phyloP scores from a whole-genome alignment of 139 green algal genomes.

The Pycnococcus provasolii region DNA sequence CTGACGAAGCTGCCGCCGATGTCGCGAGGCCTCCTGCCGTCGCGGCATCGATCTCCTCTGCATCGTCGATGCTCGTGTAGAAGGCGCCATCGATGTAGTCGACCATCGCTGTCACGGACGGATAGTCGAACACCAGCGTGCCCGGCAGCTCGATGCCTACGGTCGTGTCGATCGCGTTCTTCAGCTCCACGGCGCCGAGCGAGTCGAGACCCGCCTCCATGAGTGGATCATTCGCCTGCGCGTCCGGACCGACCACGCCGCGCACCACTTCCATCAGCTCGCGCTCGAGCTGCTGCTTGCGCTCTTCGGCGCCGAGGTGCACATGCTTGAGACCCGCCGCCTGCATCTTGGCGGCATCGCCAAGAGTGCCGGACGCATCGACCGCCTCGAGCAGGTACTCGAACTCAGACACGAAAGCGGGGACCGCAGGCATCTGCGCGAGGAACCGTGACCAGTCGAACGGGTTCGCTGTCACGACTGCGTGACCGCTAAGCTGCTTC shows the following conservation, averaged over 20 bases:
- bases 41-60: background rate
- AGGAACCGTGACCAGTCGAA: conserved; percentile 1
- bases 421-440: no score
- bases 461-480: conserved; percentile 4
- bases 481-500: background rate
- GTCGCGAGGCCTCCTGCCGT: background rate
- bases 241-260: background rate
- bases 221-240: conserved; percentile 38
- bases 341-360: background rate
- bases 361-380: no score
- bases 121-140: conserved; percentile 73
- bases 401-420: no score
- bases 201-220: conserved; percentile 65
- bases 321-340: no score
- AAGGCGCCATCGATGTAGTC: background rate
- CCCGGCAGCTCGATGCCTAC: conserved; percentile 46
- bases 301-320: no score
- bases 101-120: conserved; percentile 44
- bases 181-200: conserved; percentile 67
- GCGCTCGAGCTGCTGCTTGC: background rate
- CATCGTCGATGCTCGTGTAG: background rate
- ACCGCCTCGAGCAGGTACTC: no score
- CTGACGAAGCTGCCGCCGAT: background rate
- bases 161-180: conserved; percentile 51
- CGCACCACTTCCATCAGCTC: background rate